Evolutionary conservation across 2,329 filamentous ascomycete species (phyloP), one percentile per base, ranked within the genome.

Genomic region (Neonectria coccinea): DNA sequence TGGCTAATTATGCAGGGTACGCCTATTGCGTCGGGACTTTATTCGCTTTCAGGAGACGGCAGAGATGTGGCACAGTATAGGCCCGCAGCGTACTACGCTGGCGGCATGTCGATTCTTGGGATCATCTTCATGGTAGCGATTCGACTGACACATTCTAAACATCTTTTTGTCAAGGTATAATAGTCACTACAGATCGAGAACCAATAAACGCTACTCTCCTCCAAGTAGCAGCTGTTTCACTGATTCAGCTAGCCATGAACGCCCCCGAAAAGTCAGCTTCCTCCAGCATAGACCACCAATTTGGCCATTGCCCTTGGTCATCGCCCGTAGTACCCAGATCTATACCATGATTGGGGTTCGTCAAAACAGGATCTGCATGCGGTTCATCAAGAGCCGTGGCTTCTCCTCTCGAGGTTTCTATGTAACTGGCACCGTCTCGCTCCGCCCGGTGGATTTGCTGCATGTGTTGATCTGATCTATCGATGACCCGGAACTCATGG

Each of bases 221-320:
- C 10, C 20, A 3, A 14, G 12, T 4, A 16, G 42, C 11, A 16
- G n/a, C 2, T 3, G 25, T 16, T 31, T 8, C 6, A 3, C 22
- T 18, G 29, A 4, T 6, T 57, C 20, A 61, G 16, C n/a, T 47
- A 14, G 33, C 11, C 25, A 47, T 36, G 22, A 63, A 42, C 14
- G 41, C 60, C n/a, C 50, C 60, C 4, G 68, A 50, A 64, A 72
- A 72, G 10, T 72, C 70, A 6, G 70, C 70, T 2, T 72, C 70
- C n/a, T 72, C 70, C 10, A 72, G 56, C 70, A 72, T 72, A 1
- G 70, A 72, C 70, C 70, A 72, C 70, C 70, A 72, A 31, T 72
- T 72, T 4, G 70, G 70, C 53, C 71, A 72, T 0, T 69, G 64
- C 9, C 60, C 55, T 5, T 56, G 60, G 14, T 63, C 55, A 8